Conservation (phyloP, 345 rosid species). For the Litchi chinensis region DNA sequence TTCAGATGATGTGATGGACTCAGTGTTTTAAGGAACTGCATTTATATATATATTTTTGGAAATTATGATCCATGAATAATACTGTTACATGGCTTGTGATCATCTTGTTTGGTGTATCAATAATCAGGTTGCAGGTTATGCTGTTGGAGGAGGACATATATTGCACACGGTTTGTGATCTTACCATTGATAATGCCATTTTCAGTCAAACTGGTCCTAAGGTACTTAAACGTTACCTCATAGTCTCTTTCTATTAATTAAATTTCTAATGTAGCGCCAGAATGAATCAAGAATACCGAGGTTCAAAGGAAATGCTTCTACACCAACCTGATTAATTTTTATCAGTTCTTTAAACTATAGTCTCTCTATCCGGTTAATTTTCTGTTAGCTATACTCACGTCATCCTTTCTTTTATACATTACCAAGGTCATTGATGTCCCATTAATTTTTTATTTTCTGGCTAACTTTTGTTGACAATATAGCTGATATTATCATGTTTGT, state of each 20-base stretch:
- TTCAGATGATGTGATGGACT: neutral
- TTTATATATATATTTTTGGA: neutral
- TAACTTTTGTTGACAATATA: neutral
- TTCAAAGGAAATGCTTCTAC: neutral
- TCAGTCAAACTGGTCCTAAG: slow-evolving; percentile 99
- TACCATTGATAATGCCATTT: slow-evolving; percentile 83
- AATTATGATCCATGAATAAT: no score
- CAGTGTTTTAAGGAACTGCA: neutral
- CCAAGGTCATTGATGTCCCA: neutral
- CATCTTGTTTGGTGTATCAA: slow-evolving; percentile 11
- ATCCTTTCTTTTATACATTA: neutral
- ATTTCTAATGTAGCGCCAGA: neutral
- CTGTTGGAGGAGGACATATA: slow-evolving; percentile 92
- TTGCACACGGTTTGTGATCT: slow-evolving; percentile 98
- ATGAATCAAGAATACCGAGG: neutral
- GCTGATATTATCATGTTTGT: neutral
- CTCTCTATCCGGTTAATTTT: neutral
- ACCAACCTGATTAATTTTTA: neutral
- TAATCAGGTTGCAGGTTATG: slow-evolving; percentile 92
- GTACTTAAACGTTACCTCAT: slow-evolving; percentile 32
- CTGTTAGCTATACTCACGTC: neutral
- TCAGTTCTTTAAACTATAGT: neutral
- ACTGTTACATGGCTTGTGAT: no score
- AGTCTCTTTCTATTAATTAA: neutral
- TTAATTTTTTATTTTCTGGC: neutral